phyloP scores from a whole-genome alignment of 257 asterid genomes.

The Perilla frutescens region DNA sequence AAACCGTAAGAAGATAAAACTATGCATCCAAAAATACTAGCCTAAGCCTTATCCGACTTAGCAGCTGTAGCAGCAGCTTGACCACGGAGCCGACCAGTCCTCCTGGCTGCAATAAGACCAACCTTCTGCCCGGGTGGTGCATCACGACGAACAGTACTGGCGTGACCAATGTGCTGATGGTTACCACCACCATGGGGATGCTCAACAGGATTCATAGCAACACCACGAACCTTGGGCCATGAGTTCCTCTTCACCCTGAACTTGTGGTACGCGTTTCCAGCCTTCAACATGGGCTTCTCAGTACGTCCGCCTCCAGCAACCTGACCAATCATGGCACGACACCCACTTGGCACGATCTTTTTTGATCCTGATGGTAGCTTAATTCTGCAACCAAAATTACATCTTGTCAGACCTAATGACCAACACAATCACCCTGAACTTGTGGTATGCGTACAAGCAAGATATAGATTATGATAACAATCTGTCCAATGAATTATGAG shows the following conservation, averaged over 20 bases:
- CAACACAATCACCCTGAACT: neutral
- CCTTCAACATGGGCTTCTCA: slow-evolving; percentile 59
- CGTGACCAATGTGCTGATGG: slow-evolving; percentile 70
- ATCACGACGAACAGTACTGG: slow-evolving; percentile 68
- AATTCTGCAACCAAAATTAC: slow-evolving; percentile 32
- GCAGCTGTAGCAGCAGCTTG: slow-evolving; percentile 70
- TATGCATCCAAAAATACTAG: neutral
- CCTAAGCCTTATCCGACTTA: slow-evolving; percentile 48
- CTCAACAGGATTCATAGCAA: slow-evolving; percentile 73
- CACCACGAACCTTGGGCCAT: slow-evolving; percentile 79
- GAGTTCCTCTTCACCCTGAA: slow-evolving; percentile 68
- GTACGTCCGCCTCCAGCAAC: slow-evolving; percentile 68
- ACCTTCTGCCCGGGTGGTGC: slow-evolving; percentile 74
- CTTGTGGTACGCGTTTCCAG: slow-evolving; percentile 63
- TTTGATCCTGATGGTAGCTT: slow-evolving; percentile 67
- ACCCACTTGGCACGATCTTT: slow-evolving; percentile 61
- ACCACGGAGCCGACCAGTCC: slow-evolving; percentile 70
- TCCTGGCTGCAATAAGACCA: slow-evolving; percentile 67
- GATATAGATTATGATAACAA: neutral
- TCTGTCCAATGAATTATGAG: neutral
- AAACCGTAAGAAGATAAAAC: neutral
- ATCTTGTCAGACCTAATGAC: neutral
- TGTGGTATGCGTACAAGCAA: neutral
- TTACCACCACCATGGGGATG: slow-evolving; percentile 83
- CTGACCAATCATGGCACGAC: slow-evolving; percentile 66